These are phyloP conservation scores for Teunomyces lycoperdinae DNA, from an alignment of 805 yeast species.

Conservation along the genomic window DNA sequence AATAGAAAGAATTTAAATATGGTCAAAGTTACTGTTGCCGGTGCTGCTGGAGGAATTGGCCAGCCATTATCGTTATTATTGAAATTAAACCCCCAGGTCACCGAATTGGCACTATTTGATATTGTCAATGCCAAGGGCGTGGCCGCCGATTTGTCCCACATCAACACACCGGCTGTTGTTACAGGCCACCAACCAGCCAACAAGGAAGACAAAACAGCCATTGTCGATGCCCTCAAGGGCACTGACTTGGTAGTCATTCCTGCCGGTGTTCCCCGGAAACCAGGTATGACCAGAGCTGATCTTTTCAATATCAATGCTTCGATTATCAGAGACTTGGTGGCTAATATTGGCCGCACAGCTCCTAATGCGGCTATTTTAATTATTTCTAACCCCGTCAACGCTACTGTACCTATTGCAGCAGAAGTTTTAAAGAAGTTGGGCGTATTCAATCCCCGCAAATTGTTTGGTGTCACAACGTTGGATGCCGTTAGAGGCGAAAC, in stretches of 20 bases:
- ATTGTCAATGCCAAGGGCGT: conserved; percentile 46
- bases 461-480: conserved; percentile 47
- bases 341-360: conserved; percentile 35
- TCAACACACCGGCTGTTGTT: conserved; percentile 38
- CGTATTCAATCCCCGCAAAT: conserved; percentile 43
- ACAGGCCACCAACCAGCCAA: conserved; percentile 39
- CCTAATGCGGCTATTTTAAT: conserved; percentile 46
- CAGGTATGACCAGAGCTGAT: conserved; percentile 49
- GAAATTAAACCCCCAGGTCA: conserved; percentile 37
- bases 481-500: conserved; percentile 47
- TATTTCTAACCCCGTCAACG: conserved; percentile 46
- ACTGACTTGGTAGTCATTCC: conserved; percentile 43
- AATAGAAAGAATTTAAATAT: conserved; percentile 11
- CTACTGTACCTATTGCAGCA: conserved; percentile 49
- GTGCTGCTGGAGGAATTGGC: conserved; percentile 50
- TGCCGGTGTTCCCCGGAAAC: conserved; percentile 48
- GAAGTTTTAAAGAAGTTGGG: conserved; percentile 46
- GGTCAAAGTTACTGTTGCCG: conserved; percentile 48
- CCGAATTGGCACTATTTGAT: conserved; percentile 40
- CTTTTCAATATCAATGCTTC: conserved; percentile 46
- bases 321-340: conserved; percentile 42
- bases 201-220: conserved; percentile 37
- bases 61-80: conserved; percentile 45
- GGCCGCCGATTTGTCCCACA: conserved; percentile 46
- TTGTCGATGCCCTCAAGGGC: conserved; percentile 35